These are phyloP conservation scores for Abortiporus biennis DNA, from an alignment of 1,284 basidiomycete genomes.

Conservation along the genomic window DNA sequence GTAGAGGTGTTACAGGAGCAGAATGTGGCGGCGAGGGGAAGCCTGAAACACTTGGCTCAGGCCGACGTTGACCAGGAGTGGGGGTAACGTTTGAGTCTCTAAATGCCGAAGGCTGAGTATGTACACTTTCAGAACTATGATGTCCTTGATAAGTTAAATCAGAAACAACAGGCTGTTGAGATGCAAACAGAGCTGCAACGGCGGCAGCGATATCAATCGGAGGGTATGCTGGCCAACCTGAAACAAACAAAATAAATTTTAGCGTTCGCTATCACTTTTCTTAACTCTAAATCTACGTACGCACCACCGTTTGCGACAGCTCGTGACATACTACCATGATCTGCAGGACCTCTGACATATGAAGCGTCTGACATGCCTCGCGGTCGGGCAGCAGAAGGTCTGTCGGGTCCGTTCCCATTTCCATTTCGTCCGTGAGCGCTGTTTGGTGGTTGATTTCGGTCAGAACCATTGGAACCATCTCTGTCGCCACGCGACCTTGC, in stretches of 20 bases:
- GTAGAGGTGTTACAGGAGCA: constrained; percentile 3
- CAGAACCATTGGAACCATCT: constrained; percentile 33
- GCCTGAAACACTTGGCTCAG: no score
- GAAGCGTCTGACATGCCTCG: constrained; percentile 44
- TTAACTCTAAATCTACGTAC: background rate
- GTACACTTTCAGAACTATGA: background rate
- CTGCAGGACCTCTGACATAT: constrained; percentile 22
- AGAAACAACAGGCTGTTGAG: background rate
- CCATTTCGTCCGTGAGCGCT: constrained; percentile 24
- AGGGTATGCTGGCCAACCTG: no score
- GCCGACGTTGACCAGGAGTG: no score
- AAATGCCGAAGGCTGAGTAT: no score
- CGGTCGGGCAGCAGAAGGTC: constrained; percentile 33
- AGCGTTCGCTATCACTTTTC: no score
- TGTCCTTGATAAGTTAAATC: background rate
- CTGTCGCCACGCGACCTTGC: constrained; percentile 44
- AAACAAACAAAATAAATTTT: no score
- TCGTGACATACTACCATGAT: constrained; percentile 1
- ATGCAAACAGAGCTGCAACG: background rate
- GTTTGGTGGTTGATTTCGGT: constrained; percentile 16
- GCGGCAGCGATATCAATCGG: background rate
- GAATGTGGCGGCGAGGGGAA: constrained; percentile 4
- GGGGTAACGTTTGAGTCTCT: no score
- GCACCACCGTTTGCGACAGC: background rate
- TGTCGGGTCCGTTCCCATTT: constrained; percentile 13